Percentiles rank a stretch among this genome's conserved stretches.
Conservation (phyloP, 2,329 filamentous ascomycete genomes). For the Neopestalotiopsis rosae region DNA sequence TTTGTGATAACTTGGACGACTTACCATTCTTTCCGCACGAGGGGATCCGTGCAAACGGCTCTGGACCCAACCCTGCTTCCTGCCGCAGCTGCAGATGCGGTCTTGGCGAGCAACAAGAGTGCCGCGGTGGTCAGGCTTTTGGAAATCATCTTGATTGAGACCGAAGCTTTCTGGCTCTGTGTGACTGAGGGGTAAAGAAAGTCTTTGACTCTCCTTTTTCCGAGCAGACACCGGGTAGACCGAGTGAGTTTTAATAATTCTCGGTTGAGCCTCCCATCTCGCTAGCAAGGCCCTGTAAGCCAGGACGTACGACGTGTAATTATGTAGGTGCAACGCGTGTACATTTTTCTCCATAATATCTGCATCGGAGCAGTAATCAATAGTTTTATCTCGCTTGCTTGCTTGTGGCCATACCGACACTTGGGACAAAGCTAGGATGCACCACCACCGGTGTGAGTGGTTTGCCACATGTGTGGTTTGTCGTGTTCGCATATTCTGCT, state of each 20-base stretch:
- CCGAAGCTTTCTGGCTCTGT: too few species aligned
- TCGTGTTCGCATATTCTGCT: too few species aligned
- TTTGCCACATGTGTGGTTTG: too few species aligned
- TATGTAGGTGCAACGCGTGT: neutral
- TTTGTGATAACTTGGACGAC: neutral
- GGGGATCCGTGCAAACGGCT: constrained; percentile 5
- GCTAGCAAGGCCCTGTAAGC: too few species aligned
- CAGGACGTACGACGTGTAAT: too few species aligned
- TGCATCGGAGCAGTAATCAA: neutral
- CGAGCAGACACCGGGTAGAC: neutral
- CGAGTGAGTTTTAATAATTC: neutral
- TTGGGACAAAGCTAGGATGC: neutral
- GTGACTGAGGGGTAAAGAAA: neutral
- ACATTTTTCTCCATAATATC: neutral
- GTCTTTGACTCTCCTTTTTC: neutral
- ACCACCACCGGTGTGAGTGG: neutral
- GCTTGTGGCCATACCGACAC: neutral
- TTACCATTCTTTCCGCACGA: constrained; percentile 17
- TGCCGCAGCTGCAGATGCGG: neutral
- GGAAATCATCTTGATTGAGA: neutral
- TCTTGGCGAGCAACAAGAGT: neutral
- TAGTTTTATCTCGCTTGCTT: neutral
- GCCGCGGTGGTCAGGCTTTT: neutral
- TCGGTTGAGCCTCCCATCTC: neutral
- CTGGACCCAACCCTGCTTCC: neutral